Base-by-base conservation (phyloP, 2,329 filamentous ascomycete genomes). In the Diaporthe sp. region DNA sequence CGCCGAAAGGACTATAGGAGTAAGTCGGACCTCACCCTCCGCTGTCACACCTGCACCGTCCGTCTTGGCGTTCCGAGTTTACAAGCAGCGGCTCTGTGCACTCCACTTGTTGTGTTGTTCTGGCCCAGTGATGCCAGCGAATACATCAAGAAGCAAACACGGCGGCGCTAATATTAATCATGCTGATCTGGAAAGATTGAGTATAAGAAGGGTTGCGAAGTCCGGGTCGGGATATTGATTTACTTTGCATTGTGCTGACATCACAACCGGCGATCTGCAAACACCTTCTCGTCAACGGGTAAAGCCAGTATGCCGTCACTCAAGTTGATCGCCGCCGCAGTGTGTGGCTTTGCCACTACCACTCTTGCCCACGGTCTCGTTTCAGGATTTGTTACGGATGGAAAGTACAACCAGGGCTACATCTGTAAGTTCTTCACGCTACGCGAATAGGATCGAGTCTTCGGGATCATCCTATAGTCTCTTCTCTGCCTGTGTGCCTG, bases 331-430 rank as follows among this genome's bases (percentile, higher is more conserved):
- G 55, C 59, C 4, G 53, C 58, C 39, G 42, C 72, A 22, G 73
- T 81, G 34, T 59, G 69, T 59, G 76, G 75, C 57, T 77, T 82
- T 57, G 80, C 78, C 76, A 76, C 78, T 68, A 79, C 79, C 9
- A 77, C 76, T 9, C 73, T 81, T 7, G 81, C 80, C 68, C 82
- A 89, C 51, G 88, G 88, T 7, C 87, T 88, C 76, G 85, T 88
- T 2, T 87, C 86, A 2, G 84, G 85, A 1, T 87, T 88, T 46
- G 82, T 88, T 10, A 87, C 88, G 9, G 86, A 89, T 78, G 85
- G 86, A 1, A 76, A 70, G n/a, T 74, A 77, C 57, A 74, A 82
- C 70, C 80, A 79, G 22, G 81, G 81, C 15, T 82, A 79, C 71
- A 76, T 67, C 62, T 39, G 65, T 69, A 55, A 55, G 65, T 69